Base-by-base conservation (phyloP, 805 yeast species). In the Saitoella complicata region DNA sequence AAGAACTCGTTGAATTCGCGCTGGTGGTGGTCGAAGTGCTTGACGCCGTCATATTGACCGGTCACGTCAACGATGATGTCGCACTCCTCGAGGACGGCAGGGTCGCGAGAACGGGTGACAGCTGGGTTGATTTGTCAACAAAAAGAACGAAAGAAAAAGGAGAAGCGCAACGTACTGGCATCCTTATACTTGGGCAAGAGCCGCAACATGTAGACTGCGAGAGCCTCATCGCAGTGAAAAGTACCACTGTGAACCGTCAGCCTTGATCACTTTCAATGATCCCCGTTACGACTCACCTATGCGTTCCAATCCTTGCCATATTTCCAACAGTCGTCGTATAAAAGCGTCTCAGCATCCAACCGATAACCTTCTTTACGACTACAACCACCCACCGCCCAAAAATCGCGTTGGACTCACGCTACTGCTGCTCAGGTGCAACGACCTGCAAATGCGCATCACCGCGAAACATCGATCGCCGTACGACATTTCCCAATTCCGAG, bases 181-280 rank as follows among this genome's bases (percentile, higher is more conserved):
- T 75, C 68, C 40, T 71, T 58, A 61, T 63, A 91, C 59, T 71
- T 69, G 6, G 94, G 91, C 40, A 88, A 64, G 12, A 75, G 65
- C 52, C 72, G 75, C 46, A 91, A 66, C 80, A 91, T 76, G 61
- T 71, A 87, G 2, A 88, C 95, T 1, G 97, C 98, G 43, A 91
- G 70, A 7, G 94, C 78, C 62, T 91, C 98, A 61, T 91, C 98
- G 7, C 97, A 97, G 59, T 91, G 98, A 70, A 91, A 91, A 0
- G 86, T 72, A 6, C 98, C 98, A 41, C 87, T 80, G 56, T 82
- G 93, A 33, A 32, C 21, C 4, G 21, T 21, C 4, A 21, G 21
- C 21, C 21, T 21, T 4, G 21, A 21, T 21, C 21, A 21, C 21
- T n/a, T n/a, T n/a, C n/a, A n/a, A n/a, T n/a, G n/a, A n/a, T n/a